Evolutionary conservation across 202 grass and related monocot genomes (phyloP).

Genomic region (Eragrostis tef): DNA sequence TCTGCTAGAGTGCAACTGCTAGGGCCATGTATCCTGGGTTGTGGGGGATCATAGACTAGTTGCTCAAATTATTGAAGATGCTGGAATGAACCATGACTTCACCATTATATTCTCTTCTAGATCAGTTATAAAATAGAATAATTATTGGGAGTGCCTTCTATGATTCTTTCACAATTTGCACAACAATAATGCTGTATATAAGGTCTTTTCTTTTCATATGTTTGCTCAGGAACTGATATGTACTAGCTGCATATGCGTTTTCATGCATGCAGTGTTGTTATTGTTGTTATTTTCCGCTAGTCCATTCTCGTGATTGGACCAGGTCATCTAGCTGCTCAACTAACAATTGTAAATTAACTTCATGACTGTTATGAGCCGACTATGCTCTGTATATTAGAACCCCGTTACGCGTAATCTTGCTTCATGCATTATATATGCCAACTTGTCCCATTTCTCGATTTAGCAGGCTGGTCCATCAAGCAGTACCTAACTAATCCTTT

Average conservation of each 20-base stretch:
- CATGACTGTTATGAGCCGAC: slow-evolving; percentile 41
- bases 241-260: slow-evolving; percentile 19
- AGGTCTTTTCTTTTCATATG: slow-evolving; percentile 30
- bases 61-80: slow-evolving; percentile 55
- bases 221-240: slow-evolving; percentile 31
- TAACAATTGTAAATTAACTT: slow-evolving; percentile 48
- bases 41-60: slow-evolving; percentile 42
- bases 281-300: slow-evolving; percentile 9
- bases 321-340: slow-evolving; percentile 50
- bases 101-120: slow-evolving; percentile 54
- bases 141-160: slow-evolving; percentile 26
- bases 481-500: slow-evolving; percentile 14
- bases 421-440: slow-evolving; percentile 32
- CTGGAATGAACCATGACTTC: slow-evolving; percentile 53
- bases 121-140: slow-evolving; percentile 60
- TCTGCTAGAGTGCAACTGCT: slow-evolving; percentile 29
- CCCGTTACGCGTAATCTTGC: slow-evolving; percentile 30
- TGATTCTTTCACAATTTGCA: slow-evolving; percentile 53
- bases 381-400: slow-evolving; percentile 21
- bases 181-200: slow-evolving; percentile 36
- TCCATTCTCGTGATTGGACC: slow-evolving; percentile 42
- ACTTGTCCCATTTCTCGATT: slow-evolving; percentile 48
- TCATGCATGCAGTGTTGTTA: slow-evolving; percentile 7
- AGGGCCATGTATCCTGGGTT: slow-evolving; percentile 13
- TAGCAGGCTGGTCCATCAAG: slow-evolving; percentile 38